Evolutionary conservation across 2,329 filamentous ascomycete genomes (phyloP), one percentile per base, ranked within the genome.

Genomic region (Diplodia mutila): DNA sequence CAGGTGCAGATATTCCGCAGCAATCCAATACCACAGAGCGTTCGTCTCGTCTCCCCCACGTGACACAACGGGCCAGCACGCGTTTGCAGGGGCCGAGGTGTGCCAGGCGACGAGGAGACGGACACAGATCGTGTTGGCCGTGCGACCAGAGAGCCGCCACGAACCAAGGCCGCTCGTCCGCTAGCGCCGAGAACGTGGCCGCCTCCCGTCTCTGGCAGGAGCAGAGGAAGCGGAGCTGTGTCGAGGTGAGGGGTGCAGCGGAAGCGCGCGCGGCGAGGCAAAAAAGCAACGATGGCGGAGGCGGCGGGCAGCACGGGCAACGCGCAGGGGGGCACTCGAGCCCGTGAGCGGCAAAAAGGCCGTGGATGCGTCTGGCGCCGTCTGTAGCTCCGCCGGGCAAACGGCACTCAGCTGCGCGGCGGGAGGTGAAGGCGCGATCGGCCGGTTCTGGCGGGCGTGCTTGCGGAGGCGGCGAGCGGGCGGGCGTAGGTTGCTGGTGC

Each of bases 1-100:
- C 66, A 68, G 51, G 63, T 48, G 51, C 63, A 37, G 53, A 55
- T 66, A 49, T 52, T 54, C 37, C 34, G 61, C 61, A 52, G 32
- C 23, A 65, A 48, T 66, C 52, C 42, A 66, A 59, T 66, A 66
- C 64, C 64, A 34, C 37, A 32, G 48, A 34, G 42, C 14, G 46
- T 46, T 46, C 42, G 42, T 53, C 21, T 46, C 29, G 23, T 65
- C 53, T 27, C 37, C 42, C 51, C 53, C 65, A 67, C 65, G 65
- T 67, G 65, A 67, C 65, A 67, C 65, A 53, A 49, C 52, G 4
- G 29, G 37, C n/a, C 61, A 55, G 64, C 64, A 57, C 64, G 64
- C 53, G 52, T 66, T 66, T 54, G 37, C 51, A 66, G 39, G 57
- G 34, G 57, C 39, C 39, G 57, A 32, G 37, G 55, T 59, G 55